These are phyloP conservation scores for Medicago ruthenica DNA, from an alignment of 306 rosid genomes.

Conservation along the genomic window DNA sequence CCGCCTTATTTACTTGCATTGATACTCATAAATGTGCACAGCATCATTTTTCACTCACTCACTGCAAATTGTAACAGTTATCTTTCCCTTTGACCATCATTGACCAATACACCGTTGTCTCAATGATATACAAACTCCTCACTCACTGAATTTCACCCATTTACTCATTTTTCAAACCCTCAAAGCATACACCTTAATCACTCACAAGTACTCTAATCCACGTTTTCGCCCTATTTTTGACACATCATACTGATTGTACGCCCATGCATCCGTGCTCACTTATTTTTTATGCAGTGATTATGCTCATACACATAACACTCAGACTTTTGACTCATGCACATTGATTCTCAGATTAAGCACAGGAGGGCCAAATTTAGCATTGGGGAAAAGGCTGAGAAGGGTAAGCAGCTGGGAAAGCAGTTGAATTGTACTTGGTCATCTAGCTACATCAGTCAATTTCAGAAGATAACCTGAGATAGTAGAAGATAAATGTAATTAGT, in stretches of 20 bases:
- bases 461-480: neutral
- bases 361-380: neutral
- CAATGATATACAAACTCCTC: neutral
- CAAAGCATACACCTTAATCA: neutral
- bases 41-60: neutral
- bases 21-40: neutral
- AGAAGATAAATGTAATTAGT: neutral
- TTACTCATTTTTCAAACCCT: neutral
- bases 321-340: neutral
- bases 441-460: too few species aligned
- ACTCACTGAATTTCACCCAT: neutral
- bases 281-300: neutral
- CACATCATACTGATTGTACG: too few species aligned
- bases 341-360: neutral
- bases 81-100: neutral
- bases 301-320: neutral
- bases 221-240: neutral
- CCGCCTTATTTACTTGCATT: constrained; percentile 3
- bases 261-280: neutral
- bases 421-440: neutral
- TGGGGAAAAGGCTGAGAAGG: neutral
- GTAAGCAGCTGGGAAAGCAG: neutral
- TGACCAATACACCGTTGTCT: neutral
- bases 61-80: neutral
- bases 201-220: neutral